These are phyloP conservation scores for Globisporangium polare DNA, from an alignment of 352 stramenopile species.

Conservation along the genomic window DNA sequence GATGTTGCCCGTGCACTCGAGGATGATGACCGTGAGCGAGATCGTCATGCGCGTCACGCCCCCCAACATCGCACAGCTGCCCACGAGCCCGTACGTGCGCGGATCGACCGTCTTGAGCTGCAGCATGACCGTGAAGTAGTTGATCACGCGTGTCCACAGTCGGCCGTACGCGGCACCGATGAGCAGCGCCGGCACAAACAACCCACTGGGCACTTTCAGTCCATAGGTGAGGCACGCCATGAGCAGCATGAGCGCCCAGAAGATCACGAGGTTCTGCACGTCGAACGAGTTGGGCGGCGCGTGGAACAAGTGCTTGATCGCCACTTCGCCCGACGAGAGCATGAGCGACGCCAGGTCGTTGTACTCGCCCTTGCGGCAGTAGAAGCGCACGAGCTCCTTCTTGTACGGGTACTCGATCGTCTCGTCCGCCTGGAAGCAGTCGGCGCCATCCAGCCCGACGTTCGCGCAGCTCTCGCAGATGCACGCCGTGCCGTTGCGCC, in stretches of 20 bases:
- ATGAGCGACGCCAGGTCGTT: constrained; percentile 97
- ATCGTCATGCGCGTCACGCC: constrained; percentile 99
- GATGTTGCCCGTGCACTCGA: constrained; percentile 98
- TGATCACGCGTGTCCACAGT: constrained; percentile 81
- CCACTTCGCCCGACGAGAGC: constrained; percentile 93
- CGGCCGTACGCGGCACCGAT: constrained; percentile 94
- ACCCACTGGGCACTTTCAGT: constrained; percentile 93
- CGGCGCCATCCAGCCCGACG: constrained; percentile 40
- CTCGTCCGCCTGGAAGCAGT: constrained; percentile 67
- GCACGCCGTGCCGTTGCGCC: constrained; percentile 60
- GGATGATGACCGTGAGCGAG: constrained; percentile 97
- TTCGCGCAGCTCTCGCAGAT: constrained; percentile 66
- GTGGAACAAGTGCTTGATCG: constrained; percentile 96
- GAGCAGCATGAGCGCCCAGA: constrained; percentile 68
- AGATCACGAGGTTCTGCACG: constrained; percentile 68
- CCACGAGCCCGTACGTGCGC: constrained; percentile 96
- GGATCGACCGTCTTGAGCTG: constrained; percentile 69
- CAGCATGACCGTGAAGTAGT: constrained; percentile 61
- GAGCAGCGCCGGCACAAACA: constrained; percentile 97
- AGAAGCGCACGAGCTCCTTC: constrained; percentile 91
- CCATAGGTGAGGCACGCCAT: constrained; percentile 95
- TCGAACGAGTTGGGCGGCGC: constrained; percentile 69
- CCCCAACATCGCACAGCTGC: constrained; percentile 93
- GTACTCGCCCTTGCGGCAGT: constrained; percentile 94
- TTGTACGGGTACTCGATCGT: constrained; percentile 76